Percentiles rank a stretch among this genome's conserved stretches.
phyloP scores from a whole-genome alignment of 1,284 basidiomycete species.

The Trichosporon faecale region DNA sequence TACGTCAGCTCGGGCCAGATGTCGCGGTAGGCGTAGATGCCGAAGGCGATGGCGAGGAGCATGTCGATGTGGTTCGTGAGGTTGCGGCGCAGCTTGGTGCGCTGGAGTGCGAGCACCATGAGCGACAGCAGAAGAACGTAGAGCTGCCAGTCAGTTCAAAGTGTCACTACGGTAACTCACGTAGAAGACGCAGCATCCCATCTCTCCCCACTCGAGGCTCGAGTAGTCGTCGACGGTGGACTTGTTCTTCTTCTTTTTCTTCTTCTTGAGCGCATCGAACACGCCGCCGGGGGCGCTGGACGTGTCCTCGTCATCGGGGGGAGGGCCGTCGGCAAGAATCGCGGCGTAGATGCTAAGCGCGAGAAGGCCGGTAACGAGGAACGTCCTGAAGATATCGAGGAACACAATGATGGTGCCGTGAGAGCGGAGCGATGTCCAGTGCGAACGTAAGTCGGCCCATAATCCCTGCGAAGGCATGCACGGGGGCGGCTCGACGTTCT shows the following conservation, averaged over 20 bases:
- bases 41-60: conserved; percentile 53
- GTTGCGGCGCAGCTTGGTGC: conserved; percentile 39
- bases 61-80: conserved; percentile 46
- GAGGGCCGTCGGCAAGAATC: conserved; percentile 44
- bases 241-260: conserved; percentile 43
- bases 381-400: conserved; percentile 42
- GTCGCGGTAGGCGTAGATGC: conserved; percentile 62
- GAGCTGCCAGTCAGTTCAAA: conserved; percentile 27
- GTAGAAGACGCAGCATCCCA: conserved; percentile 48
- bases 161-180: conserved; percentile 30
- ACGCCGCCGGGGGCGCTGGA: neutral
- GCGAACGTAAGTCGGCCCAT: conserved; percentile 42
- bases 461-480: conserved; percentile 47
- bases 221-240: conserved; percentile 44
- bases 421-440: conserved; percentile 39
- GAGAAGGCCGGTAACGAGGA: conserved; percentile 42
- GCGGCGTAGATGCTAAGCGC: conserved; percentile 49
- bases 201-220: conserved; percentile 49
- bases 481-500: conserved; percentile 29
- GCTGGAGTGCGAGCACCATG: conserved; percentile 40
- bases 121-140: conserved; percentile 45
- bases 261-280: conserved; percentile 29
- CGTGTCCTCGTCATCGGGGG: neutral
- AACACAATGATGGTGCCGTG: conserved; percentile 44
- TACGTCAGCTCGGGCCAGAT: conserved; percentile 62